Evolutionary conservation across 176 grass and related monocot genomes (phyloP), one percentile per base, ranked within the genome.

Genomic region (Juncus effusus): DNA sequence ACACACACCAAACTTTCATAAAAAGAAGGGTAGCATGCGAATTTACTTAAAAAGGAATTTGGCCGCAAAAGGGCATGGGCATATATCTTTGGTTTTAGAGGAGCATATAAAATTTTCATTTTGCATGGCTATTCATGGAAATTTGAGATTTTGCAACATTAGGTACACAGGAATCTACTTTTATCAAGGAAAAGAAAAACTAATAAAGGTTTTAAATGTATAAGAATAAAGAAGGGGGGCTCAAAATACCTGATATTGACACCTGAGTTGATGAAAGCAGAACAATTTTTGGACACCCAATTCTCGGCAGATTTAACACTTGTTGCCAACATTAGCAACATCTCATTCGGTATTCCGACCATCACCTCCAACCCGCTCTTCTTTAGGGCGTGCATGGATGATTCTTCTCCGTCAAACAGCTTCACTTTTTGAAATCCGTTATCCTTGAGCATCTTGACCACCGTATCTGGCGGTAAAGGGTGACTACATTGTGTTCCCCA

Each of bases 401-500:
- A 80, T 1, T 99, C 94, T 75, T 93, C 94, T 2, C 88, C 94
- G 54, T 99, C 94, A 78, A 99, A 99, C 55, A 99, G 72, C 83
- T 99, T 99, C 64, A 82, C 88, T 80, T 89, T 93, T 67, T 88
- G 72, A 41, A 99, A 93, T 11, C 94, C 88, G 73, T 84, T 99
- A 3, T 74, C 69, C 80, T 82, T 99, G 11, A 99, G 88, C 94
- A 93, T 76, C 76, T 77, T 52, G 3, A 99, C 94, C 73, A 99
- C 94, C 56, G 80, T 84, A 56, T 82, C 78, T 38, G 94, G 88
- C 13, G 85, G 9, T 52, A 99, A 79, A 8, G 88, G 94, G 80
- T 99, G 94, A 82, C 94, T 99, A 16, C 88, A 51, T 79, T 99
- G 94, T 39, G 88, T 93, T 44, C 94, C 94, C 94, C 94, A 99